Evolutionary conservation across 257 asterid genomes (phyloP).

Genomic region (Anisodus acutangulus): DNA sequence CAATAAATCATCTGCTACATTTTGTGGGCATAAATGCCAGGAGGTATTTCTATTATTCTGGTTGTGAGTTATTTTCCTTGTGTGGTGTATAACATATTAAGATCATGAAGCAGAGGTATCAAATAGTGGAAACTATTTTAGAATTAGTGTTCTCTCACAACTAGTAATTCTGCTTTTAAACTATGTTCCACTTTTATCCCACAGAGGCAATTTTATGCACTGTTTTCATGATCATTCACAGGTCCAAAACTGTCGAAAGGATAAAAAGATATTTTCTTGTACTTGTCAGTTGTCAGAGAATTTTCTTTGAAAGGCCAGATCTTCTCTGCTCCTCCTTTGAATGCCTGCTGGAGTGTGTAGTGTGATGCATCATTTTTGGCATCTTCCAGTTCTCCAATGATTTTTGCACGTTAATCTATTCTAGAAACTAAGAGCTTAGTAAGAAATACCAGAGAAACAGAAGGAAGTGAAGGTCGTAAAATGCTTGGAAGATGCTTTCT

Average conservation of each 20-base stretch:
- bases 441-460: constrained; percentile 18
- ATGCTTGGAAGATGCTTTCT: background rate
- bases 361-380: background rate
- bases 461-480: background rate
- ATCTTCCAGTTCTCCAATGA: constrained; percentile 15
- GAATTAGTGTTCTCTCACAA: background rate
- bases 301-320: constrained; percentile 17
- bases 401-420: background rate
- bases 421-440: constrained; percentile 3
- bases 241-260: background rate
- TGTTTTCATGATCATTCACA: background rate
- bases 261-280: constrained; percentile 14
- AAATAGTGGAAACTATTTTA: background rate
- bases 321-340: constrained; percentile 4
- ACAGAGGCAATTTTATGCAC: background rate
- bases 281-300: background rate
- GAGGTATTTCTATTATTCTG: constrained; percentile 60
- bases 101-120: background rate
- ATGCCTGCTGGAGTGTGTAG: constrained; percentile 5
- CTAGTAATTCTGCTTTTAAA: background rate
- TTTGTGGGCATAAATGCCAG: constrained; percentile 77
- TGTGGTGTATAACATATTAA: constrained; percentile 10
- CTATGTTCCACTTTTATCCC: constrained; percentile 5
- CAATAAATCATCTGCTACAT: constrained; percentile 44
- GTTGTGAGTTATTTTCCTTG: constrained; percentile 2